Percentiles rank a stretch among this genome's conserved stretches.
Evolutionary conservation across 2,329 filamentous ascomycete species (phyloP).

Genomic region (Colletotrichum lini): DNA sequence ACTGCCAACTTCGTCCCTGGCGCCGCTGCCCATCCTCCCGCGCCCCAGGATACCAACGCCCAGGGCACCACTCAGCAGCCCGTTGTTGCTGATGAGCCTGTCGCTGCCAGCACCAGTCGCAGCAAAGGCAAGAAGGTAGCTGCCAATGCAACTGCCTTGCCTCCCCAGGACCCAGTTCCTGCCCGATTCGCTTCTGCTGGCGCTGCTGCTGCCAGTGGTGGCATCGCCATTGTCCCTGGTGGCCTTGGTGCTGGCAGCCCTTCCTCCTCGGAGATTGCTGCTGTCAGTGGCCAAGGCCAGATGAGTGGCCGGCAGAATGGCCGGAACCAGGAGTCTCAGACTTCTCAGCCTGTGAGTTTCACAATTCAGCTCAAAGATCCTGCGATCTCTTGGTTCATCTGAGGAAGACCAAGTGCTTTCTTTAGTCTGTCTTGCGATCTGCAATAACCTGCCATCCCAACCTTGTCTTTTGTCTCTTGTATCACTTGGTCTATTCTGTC

Average conservation of each 20-base stretch:
- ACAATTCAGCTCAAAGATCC: too few species aligned
- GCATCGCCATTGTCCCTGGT: constrained; percentile 18
- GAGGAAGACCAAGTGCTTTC: too few species aligned
- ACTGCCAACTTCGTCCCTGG: constrained; percentile 7
- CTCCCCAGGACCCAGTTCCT: constrained; percentile 17
- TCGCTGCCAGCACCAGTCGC: neutral
- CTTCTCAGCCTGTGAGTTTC: neutral
- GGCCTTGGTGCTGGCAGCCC: neutral
- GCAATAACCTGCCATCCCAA: too few species aligned
- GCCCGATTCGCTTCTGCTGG: constrained; percentile 26
- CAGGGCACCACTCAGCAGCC: constrained; percentile 3
- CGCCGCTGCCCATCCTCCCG: neutral
- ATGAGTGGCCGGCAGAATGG: neutral
- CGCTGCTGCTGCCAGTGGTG: constrained; percentile 2
- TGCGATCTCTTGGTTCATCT: too few species aligned
- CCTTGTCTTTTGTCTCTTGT: too few species aligned
- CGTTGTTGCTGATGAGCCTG: neutral
- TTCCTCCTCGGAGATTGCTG: neutral
- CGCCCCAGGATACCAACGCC: constrained; percentile 1
- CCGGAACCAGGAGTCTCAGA: neutral
- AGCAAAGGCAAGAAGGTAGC: constrained; percentile 11
- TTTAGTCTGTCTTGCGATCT: neutral
- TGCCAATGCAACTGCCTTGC: neutral
- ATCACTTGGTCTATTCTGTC: too few species aligned
- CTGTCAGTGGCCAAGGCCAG: neutral